These are phyloP conservation scores for Verticillium tricorpus DNA, from an alignment of 2,329 filamentous ascomycete species.

Conservation along the genomic window DNA sequence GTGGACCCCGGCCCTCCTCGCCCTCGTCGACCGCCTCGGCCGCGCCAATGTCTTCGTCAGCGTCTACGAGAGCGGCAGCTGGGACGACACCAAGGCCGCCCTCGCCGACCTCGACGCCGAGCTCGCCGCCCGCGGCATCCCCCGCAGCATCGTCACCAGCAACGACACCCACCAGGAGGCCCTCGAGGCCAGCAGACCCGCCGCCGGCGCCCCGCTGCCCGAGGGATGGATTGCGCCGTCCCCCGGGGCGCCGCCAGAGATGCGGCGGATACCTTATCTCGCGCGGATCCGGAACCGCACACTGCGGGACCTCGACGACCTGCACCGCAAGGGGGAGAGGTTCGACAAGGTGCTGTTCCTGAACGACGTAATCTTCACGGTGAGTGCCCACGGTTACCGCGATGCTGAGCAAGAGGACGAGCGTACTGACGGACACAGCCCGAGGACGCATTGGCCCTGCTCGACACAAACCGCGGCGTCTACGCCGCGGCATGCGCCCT, in stretches of 20 bases:
- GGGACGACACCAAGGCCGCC: constrained; percentile 62
- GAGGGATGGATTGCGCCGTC: constrained; percentile 60
- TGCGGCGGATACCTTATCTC: constrained; percentile 66
- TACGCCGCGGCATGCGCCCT: constrained; percentile 60
- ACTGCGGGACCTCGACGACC: constrained; percentile 52
- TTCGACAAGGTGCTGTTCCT: constrained; percentile 59
- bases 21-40: constrained; percentile 53
- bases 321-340: constrained; percentile 42
- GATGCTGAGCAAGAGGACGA: neutral
- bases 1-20: constrained; percentile 59
- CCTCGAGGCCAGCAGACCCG: constrained; percentile 28
- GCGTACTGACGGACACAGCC: constrained; percentile 29
- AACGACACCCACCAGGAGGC: constrained; percentile 54
- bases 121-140: constrained; percentile 47
- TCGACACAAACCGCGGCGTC: constrained; percentile 52
- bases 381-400: constrained; percentile 20
- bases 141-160: constrained; percentile 52
- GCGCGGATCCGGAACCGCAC: constrained; percentile 59
- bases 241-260: constrained; percentile 44
- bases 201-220: constrained; percentile 20
- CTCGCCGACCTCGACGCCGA: constrained; percentile 51
- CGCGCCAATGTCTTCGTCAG: constrained; percentile 63
- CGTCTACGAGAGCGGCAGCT: constrained; percentile 65
- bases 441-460: constrained; percentile 49
- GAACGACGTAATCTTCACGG: constrained; percentile 60